A percentile compares a stretch with the other conserved stretches of the same genome.
Evolutionary conservation across 192 early-diverging fungal genomes (phyloP).

Genomic region (Entomortierella parvispora): DNA sequence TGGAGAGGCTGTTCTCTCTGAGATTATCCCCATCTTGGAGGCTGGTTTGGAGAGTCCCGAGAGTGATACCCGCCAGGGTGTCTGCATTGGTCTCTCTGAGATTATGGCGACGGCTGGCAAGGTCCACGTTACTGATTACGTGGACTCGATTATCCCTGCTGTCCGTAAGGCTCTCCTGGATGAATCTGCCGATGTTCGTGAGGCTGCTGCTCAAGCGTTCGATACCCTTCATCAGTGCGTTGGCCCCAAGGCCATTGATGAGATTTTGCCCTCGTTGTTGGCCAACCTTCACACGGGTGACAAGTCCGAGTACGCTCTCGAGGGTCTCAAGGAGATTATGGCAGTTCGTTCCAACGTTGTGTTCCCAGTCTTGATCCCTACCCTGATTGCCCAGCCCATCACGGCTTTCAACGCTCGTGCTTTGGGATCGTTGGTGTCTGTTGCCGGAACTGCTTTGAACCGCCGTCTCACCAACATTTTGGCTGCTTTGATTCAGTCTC

Average conservation of each 20-base stretch:
- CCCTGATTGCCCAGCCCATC: conserved; percentile 88
- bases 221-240: conserved; percentile 92
- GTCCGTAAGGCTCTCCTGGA: conserved; percentile 89
- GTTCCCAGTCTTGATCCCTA: conserved; percentile 98
- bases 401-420: conserved; percentile 93
- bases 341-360: conserved; percentile 95
- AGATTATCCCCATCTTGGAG: conserved; percentile 93
- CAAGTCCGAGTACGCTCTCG: conserved; percentile 82
- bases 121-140: conserved; percentile 84
- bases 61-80: conserved; percentile 86
- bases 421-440: conserved; percentile 87
- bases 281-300: conserved; percentile 73
- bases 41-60: conserved; percentile 75
- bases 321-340: conserved; percentile 98
- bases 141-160: conserved; percentile 83
- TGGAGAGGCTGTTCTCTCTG: conserved; percentile 88
- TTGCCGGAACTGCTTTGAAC: conserved; percentile 88
- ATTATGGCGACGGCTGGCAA: conserved; percentile 89
- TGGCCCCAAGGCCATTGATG: conserved; percentile 93
- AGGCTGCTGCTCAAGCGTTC: conserved; percentile 95
- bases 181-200: conserved; percentile 85
- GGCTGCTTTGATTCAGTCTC: conserved; percentile 80
- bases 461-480: conserved; percentile 85
- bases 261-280: conserved; percentile 90
- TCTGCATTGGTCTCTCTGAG: conserved; percentile 92